A percentile compares a stretch with the other conserved stretches of the same genome.
These are phyloP conservation scores for Beauveria bassiana DNA, from an alignment of 2,329 filamentous ascomycete genomes.

Conservation along the genomic window DNA sequence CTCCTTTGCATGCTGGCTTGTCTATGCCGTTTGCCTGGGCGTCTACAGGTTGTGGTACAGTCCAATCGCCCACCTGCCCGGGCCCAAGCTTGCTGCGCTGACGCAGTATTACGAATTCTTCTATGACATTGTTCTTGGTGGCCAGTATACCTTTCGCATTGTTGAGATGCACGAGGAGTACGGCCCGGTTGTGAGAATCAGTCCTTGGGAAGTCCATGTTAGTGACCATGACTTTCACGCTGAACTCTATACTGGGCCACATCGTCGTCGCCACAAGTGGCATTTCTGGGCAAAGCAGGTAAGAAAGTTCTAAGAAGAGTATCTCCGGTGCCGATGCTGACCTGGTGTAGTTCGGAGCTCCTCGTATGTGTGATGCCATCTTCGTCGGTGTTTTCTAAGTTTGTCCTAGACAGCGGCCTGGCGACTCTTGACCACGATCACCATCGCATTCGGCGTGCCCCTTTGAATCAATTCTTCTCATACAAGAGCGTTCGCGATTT, in stretches of 20 bases:
- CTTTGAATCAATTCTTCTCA: slow-evolving; percentile 31
- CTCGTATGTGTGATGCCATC: slow-evolving; percentile 18
- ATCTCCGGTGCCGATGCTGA: neutral
- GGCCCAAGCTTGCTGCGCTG: slow-evolving; percentile 31
- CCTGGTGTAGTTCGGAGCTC: slow-evolving; percentile 24
- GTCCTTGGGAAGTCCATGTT: slow-evolving; percentile 33
- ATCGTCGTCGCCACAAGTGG: slow-evolving; percentile 25
- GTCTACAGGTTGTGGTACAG: slow-evolving; percentile 29
- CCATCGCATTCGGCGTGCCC: slow-evolving; percentile 26
- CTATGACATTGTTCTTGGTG: slow-evolving; percentile 34
- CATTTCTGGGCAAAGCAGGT: slow-evolving; percentile 29
- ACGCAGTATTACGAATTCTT: slow-evolving; percentile 35
- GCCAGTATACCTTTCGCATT: slow-evolving; percentile 35
- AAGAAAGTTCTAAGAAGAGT: slow-evolving; percentile 1
- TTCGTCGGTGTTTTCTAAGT: slow-evolving; percentile 11
- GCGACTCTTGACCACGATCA: slow-evolving; percentile 28
- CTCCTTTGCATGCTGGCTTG: slow-evolving; percentile 20
- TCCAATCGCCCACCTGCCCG: slow-evolving; percentile 30
- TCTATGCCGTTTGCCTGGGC: slow-evolving; percentile 22
- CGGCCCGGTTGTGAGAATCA: slow-evolving; percentile 33
- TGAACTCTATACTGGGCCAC: slow-evolving; percentile 28
- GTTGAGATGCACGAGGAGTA: slow-evolving; percentile 33
- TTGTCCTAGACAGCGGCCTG: slow-evolving; percentile 24
- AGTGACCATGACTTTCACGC: slow-evolving; percentile 30
- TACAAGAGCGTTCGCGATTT: slow-evolving; percentile 29